Evolutionary conservation across 2,329 filamentous ascomycete species (phyloP).

Genomic region (Epichloe coenophiala): DNA sequence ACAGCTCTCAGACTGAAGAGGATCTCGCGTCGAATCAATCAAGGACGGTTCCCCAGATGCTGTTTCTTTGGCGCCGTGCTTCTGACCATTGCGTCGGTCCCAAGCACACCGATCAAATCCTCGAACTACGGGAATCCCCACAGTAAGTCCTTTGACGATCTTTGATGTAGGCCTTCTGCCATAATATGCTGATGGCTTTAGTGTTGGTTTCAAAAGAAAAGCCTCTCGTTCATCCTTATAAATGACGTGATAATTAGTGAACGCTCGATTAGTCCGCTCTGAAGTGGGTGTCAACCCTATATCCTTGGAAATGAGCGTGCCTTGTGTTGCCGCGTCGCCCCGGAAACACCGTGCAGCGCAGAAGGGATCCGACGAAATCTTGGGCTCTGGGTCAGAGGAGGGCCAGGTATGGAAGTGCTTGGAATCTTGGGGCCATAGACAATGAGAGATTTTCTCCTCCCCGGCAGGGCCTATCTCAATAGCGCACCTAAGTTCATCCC

Average conservation of each 20-base stretch:
- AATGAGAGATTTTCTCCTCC: constrained; percentile 74
- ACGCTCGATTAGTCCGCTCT: constrained; percentile 40
- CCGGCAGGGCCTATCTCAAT: constrained; percentile 79
- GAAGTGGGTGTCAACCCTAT: constrained; percentile 21
- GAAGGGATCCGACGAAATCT: constrained; percentile 39
- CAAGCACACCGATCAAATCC: constrained; percentile 73
- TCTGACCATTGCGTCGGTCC: constrained; percentile 51
- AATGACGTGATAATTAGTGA: constrained; percentile 67
- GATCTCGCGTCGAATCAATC: constrained; percentile 9
- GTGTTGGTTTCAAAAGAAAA: constrained; percentile 76
- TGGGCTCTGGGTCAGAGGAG: constrained; percentile 18
- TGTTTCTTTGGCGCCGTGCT: background rate
- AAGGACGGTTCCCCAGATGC: background rate
- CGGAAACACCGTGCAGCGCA: constrained; percentile 47
- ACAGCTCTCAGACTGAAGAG: constrained; percentile 20
- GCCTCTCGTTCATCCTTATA: constrained; percentile 56
- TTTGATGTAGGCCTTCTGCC: constrained; percentile 68
- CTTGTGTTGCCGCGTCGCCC: constrained; percentile 45
- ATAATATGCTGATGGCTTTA: constrained; percentile 76
- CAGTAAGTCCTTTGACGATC: constrained; percentile 67
- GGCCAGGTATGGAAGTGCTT: constrained; percentile 10
- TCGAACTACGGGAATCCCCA: constrained; percentile 78
- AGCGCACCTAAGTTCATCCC: constrained; percentile 79
- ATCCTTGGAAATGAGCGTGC: constrained; percentile 25
- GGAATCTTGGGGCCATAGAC: constrained; percentile 57